Evolutionary conservation across 345 rosid species (phyloP).

Genomic region (Ceriops decandra): DNA sequence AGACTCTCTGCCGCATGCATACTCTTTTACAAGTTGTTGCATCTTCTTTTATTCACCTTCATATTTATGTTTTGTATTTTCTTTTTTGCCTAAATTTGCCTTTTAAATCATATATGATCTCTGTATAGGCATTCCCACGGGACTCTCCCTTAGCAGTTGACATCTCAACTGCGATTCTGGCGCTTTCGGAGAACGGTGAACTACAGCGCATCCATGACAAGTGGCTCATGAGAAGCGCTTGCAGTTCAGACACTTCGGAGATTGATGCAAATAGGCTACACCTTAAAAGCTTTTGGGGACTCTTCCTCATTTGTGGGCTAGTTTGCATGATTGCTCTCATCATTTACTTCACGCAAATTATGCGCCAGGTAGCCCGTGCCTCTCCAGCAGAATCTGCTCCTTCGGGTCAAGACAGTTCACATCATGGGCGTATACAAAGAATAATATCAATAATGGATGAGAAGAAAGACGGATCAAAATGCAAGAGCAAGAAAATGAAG

Average conservation of each 20-base stretch:
- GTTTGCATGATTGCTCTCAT: conserved; percentile 70
- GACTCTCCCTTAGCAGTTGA: conserved; percentile 87
- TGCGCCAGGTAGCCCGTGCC: conserved; percentile 26
- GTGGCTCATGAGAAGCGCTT: conserved; percentile 68
- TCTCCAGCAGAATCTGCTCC: conserved; percentile 29
- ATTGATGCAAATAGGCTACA: conserved; percentile 73
- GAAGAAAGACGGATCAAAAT: conserved; percentile 48
- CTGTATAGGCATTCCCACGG: conserved; percentile 75
- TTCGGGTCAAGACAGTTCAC: conserved; percentile 25
- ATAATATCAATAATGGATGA: conserved; percentile 75
- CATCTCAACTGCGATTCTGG: conserved; percentile 77
- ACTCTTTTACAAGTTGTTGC: background rate
- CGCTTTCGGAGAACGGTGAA: conserved; percentile 84
- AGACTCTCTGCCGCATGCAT: too few species aligned
- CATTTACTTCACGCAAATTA: conserved; percentile 54
- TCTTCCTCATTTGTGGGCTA: conserved; percentile 71
- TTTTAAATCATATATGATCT: background rate
- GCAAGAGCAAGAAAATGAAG: conserved; percentile 50
- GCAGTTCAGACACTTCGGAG: conserved; percentile 60
- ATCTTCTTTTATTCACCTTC: background rate
- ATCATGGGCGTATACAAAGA: conserved; percentile 45
- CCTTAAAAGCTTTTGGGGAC: conserved; percentile 82
- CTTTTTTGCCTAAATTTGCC: background rate
- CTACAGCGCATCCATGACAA: conserved; percentile 94
- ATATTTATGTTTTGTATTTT: background rate